Evolutionary conservation across 73 alveolate species (phyloP), one percentile per base, ranked within the genome.

Genomic region (Breviolum minutum): DNA sequence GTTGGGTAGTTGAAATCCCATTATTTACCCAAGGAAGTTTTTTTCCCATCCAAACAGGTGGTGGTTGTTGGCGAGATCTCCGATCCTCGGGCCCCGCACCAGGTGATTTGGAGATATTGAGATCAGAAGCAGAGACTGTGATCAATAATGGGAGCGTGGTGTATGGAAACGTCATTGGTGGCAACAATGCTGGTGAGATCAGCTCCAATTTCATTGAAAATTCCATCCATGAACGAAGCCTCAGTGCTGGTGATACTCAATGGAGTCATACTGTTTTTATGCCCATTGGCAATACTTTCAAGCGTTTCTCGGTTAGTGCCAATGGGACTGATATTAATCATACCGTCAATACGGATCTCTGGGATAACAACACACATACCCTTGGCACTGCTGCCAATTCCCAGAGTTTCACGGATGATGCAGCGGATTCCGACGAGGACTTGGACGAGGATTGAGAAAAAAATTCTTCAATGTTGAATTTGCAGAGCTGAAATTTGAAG

Each of bases 271-370:
- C 20, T 11, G 88, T 80, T 12, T 80, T 80, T 66, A 80, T 80
- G 88, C 88, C 88, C 88, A 80, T 80, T 10, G 88, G 88, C 68
- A 80, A 80, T 66, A 80, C 88, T 66, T 80, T 30, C 68, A 80
- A 80, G 48, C 13, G 32, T 66, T 80, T 30, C 68, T 11, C 30
- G 11, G 88, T 80, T 30, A 80, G 88, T 17, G 88, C 88, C 29
- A 80, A 80, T n/a, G 88, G 88, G 32, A 80, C 88, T 13, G 66
- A 80, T 66, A 80, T 80, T 66, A 80, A 80, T 29, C 88, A 80
- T 66, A 80, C 88, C 32, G 88, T 80, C 32, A 80, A 80, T 29
- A 80, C 88, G 68, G 88, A 80, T 29, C 29, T 80, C 19, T 27
- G 29, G 40, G 88, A 80, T 27, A 40, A 40, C 88, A 80, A 80